phyloP scores from a whole-genome alignment of 805 yeast species.

The Phaffomyces antillensis region DNA sequence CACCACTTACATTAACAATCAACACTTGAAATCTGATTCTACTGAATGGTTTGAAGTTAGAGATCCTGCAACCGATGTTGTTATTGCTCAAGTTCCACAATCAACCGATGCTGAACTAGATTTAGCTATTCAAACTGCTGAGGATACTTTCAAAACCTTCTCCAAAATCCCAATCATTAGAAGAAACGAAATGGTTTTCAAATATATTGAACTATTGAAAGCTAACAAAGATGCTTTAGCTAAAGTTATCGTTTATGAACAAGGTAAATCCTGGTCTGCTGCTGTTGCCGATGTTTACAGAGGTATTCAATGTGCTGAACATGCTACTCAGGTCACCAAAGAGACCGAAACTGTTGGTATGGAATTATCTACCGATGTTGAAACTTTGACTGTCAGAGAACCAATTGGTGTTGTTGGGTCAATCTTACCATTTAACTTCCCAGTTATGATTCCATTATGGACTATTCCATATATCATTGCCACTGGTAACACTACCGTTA shows the following conservation, averaged over 20 bases:
- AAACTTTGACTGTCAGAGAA: conserved; percentile 62
- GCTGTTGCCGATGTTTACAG: conserved; percentile 71
- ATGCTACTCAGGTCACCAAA: conserved; percentile 58
- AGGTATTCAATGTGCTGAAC: conserved; percentile 77
- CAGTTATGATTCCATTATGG: conserved; percentile 72
- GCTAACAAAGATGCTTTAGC: conserved; percentile 64
- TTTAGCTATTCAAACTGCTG: conserved; percentile 59
- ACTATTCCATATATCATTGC: conserved; percentile 50
- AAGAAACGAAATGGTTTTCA: conserved; percentile 62
- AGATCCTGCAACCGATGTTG: conserved; percentile 69
- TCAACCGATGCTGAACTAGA: conserved; percentile 58
- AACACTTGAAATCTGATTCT: conserved; percentile 42
- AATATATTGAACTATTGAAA: conserved; percentile 56
- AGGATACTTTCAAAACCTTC: conserved; percentile 54
- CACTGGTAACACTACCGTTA: conserved; percentile 67
- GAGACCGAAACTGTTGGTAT: conserved; percentile 57
- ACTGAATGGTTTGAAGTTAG: conserved; percentile 58
- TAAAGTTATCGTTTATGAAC: conserved; percentile 56
- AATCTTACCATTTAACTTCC: conserved; percentile 77
- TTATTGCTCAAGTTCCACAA: conserved; percentile 67
- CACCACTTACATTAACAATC: conserved; percentile 41
- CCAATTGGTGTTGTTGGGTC: conserved; percentile 74
- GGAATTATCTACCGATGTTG: conserved; percentile 68
- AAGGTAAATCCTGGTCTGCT: conserved; percentile 71
- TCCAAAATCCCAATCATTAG: conserved; percentile 38